Percentiles rank a stretch among this genome's conserved stretches.
These are phyloP conservation scores for Plasmodiophora brassicae DNA, from an alignment of 208 protist species.

Conservation along the genomic window DNA sequence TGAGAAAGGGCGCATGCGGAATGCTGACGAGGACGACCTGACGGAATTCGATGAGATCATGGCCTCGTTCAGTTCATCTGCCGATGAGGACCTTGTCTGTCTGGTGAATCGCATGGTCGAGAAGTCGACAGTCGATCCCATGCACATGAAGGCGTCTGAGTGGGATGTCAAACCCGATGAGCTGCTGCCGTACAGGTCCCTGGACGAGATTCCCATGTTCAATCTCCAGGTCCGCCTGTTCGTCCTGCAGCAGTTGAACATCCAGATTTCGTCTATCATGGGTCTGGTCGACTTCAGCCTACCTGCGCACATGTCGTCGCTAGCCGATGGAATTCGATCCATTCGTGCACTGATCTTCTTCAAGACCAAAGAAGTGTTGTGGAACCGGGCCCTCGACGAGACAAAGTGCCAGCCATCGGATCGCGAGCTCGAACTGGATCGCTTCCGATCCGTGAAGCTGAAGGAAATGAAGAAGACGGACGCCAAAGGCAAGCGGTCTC, in stretches of 20 bases:
- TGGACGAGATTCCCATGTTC: slow-evolving; percentile 22
- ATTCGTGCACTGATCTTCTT: slow-evolving; percentile 31
- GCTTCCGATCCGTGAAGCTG: slow-evolving; percentile 12
- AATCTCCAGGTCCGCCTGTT: slow-evolving; percentile 37
- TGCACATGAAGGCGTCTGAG: slow-evolving; percentile 30
- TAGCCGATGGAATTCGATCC: slow-evolving; percentile 19
- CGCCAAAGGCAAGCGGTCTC: neutral
- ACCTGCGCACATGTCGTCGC: neutral
- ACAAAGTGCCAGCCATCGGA: neutral
- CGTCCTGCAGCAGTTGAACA: slow-evolving; percentile 34
- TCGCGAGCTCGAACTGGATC: slow-evolving; percentile 3
- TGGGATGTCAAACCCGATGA: neutral
- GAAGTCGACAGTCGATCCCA: neutral
- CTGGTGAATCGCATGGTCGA: slow-evolving; percentile 11
- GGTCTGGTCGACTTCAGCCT: slow-evolving; percentile 11
- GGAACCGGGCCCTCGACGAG: slow-evolving; percentile 33
- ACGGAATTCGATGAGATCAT: slow-evolving; percentile 1
- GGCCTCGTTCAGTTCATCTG: neutral
- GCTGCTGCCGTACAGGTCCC: neutral
- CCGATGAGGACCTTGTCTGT: neutral
- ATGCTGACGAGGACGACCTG: neutral
- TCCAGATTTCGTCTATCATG: slow-evolving; percentile 20
- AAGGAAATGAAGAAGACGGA: neutral
- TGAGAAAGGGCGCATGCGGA: neutral
- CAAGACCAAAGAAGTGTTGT: neutral